These are phyloP conservation scores for Anastatica hierochuntica DNA, from an alignment of 345 rosid genomes.

Conservation along the genomic window DNA sequence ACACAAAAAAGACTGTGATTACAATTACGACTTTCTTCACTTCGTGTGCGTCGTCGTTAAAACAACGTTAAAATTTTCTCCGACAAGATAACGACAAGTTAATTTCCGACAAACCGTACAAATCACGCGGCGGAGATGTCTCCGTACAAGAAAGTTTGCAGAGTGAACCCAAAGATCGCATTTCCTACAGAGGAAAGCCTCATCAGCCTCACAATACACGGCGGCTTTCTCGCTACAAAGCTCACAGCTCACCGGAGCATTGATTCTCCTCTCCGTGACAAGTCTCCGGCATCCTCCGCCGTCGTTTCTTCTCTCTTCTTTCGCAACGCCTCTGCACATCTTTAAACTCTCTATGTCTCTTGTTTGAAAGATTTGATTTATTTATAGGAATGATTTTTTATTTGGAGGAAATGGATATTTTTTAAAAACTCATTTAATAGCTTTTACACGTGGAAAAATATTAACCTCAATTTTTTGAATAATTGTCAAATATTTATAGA, in stretches of 20 bases:
- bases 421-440: neutral
- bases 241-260: conserved; percentile 35
- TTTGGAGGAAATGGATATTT: neutral
- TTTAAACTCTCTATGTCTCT: neutral
- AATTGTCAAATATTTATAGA: neutral
- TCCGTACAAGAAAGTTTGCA: conserved; percentile 63
- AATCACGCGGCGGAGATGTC: conserved; percentile 58
- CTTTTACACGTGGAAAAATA: neutral
- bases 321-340: conserved; percentile 38
- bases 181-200: conserved; percentile 47
- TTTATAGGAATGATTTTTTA: neutral
- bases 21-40: conserved; percentile 21
- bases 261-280: neutral
- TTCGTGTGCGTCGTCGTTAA: conserved; percentile 1
- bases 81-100: conserved; percentile 50
- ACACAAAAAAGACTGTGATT: conserved; percentile 38
- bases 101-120: conserved; percentile 49
- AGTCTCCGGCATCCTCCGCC: neutral
- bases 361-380: neutral
- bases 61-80: conserved; percentile 33
- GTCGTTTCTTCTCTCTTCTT: conserved; percentile 6
- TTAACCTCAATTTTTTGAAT: neutral
- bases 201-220: conserved; percentile 67
- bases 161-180: conserved; percentile 66
- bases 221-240: conserved; percentile 49